Conservation (phyloP, 2,329 filamentous ascomycete species). For the Paecilomyces dactylethromorphus region DNA sequence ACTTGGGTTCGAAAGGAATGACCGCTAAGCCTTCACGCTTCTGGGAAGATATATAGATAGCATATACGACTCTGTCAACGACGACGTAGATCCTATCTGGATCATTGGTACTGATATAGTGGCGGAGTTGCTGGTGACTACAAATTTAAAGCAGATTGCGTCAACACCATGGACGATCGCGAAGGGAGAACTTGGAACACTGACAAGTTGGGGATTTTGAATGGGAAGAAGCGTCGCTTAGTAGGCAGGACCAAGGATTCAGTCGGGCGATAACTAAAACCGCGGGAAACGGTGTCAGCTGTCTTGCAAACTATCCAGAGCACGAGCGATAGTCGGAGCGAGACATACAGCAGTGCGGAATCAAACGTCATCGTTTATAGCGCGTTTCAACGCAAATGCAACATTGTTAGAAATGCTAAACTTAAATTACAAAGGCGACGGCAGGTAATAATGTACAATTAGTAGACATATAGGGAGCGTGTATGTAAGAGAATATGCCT, state of each 20-base stretch:
- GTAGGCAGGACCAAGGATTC: conserved; percentile 56
- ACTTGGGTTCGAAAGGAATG: conserved; percentile 69
- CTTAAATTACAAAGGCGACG: conserved; percentile 8
- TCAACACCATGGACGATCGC: conserved; percentile 5
- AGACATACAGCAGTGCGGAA: conserved; percentile 30
- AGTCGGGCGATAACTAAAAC: conserved; percentile 56
- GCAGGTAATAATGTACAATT: conserved; percentile 1
- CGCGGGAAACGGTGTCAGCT: conserved; percentile 8
- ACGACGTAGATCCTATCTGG: conserved; percentile 79
- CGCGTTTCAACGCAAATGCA: conserved; percentile 17
- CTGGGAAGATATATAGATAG: conserved; percentile 61
- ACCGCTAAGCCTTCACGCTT: conserved; percentile 68
- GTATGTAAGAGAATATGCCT: background rate
- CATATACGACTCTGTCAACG: conserved; percentile 65
- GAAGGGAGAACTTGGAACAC: conserved; percentile 22
- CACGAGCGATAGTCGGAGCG: conserved; percentile 1
- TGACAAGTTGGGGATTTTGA: conserved; percentile 60
- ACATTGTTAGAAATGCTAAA: conserved; percentile 22
- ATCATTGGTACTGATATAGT: conserved; percentile 76
- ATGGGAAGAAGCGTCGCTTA: conserved; percentile 61
- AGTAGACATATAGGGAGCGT: background rate
- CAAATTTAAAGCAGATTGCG: conserved; percentile 5
- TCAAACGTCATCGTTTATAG: conserved; percentile 36
- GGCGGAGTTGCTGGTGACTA: conserved; percentile 58
- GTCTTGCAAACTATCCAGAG: conserved; percentile 5